Evolutionary conservation across 805 yeast species (phyloP).

Genomic region (Schwanniomyces polymorphus): DNA sequence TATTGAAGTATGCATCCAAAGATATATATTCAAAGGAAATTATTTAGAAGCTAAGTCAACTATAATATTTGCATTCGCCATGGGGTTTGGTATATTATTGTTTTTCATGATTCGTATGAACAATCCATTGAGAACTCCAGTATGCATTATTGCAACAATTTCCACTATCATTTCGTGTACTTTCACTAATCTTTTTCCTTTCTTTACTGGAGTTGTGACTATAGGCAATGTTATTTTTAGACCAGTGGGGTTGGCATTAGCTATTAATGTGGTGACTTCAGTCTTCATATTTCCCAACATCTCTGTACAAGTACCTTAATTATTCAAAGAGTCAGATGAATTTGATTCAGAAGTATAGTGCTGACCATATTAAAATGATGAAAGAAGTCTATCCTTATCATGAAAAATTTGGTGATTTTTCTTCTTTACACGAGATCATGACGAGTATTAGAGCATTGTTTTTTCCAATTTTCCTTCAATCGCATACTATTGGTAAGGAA

Average conservation of each 20-base stretch:
- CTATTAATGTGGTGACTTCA: conserved; percentile 16
- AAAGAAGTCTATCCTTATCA: conserved; percentile 26
- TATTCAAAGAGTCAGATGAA: conserved; percentile 14
- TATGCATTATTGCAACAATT: conserved; percentile 22
- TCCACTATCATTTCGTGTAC: conserved; percentile 19
- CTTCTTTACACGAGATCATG: conserved; percentile 16
- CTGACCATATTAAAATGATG: conserved; percentile 21
- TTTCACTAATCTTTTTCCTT: conserved; percentile 25
- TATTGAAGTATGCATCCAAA: conserved; percentile 15
- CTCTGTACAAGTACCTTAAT: conserved; percentile 10
- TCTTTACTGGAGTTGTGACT: conserved; percentile 20
- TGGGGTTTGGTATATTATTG: conserved; percentile 19
- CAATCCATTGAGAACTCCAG: conserved; percentile 16
- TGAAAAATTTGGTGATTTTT: conserved; percentile 19
- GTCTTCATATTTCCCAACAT: conserved; percentile 26
- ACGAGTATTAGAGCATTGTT: conserved; percentile 14
- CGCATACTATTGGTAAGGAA: conserved; percentile 17
- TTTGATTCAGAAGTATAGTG: conserved; percentile 11
- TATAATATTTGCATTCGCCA: conserved; percentile 21
- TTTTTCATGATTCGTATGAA: conserved; percentile 20
- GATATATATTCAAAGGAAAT: conserved; percentile 24
- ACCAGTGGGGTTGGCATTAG: conserved; percentile 24
- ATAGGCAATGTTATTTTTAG: conserved; percentile 16
- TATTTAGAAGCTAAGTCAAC: conserved; percentile 18
- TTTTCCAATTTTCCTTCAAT: conserved; percentile 18